phyloP scores from a whole-genome alignment of 805 yeast genomes.

The Ogataea kodamae region DNA sequence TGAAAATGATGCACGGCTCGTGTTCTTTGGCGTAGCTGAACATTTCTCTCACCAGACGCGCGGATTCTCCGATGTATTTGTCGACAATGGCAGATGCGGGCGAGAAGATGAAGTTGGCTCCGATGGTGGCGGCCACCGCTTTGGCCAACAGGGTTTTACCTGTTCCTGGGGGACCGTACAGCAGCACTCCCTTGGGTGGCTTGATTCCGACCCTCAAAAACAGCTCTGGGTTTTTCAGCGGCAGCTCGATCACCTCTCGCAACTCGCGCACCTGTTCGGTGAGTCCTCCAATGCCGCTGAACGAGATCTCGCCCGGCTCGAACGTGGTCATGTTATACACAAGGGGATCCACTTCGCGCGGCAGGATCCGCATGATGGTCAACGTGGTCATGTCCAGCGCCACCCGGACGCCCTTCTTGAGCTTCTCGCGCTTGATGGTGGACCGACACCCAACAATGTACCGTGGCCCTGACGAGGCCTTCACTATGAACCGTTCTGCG shows the following conservation, averaged over 20 bases:
- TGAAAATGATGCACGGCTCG: constrained; percentile 95
- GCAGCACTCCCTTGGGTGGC: constrained; percentile 96
- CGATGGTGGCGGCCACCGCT: constrained; percentile 98
- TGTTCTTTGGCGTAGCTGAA: constrained; percentile 96
- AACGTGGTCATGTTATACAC: constrained; percentile 98
- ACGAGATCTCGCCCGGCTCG: constrained; percentile 96
- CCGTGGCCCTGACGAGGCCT: constrained; percentile 96
- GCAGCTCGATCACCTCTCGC: constrained; percentile 96
- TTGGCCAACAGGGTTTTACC: constrained; percentile 95
- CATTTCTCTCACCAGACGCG: constrained; percentile 95
- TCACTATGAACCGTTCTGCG: constrained; percentile 91
- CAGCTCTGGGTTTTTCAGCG: constrained; percentile 94
- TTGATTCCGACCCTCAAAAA: constrained; percentile 94
- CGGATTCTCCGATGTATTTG: constrained; percentile 96
- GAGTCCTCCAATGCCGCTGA: constrained; percentile 93
- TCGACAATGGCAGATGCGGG: constrained; percentile 98
- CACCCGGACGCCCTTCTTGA: constrained; percentile 93
- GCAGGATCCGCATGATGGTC: constrained; percentile 95
- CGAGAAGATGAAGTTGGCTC: constrained; percentile 96
- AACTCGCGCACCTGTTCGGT: constrained; percentile 94
- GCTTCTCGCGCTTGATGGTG: constrained; percentile 75
- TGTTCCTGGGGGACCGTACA: constrained; percentile 98
- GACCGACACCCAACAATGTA: constrained; percentile 97
- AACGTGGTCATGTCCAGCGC: constrained; percentile 96
- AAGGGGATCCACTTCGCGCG: constrained; percentile 96